These are phyloP conservation scores for Coprinellus micaceus DNA, from an alignment of 768 basidiomycete species.

Conservation along the genomic window DNA sequence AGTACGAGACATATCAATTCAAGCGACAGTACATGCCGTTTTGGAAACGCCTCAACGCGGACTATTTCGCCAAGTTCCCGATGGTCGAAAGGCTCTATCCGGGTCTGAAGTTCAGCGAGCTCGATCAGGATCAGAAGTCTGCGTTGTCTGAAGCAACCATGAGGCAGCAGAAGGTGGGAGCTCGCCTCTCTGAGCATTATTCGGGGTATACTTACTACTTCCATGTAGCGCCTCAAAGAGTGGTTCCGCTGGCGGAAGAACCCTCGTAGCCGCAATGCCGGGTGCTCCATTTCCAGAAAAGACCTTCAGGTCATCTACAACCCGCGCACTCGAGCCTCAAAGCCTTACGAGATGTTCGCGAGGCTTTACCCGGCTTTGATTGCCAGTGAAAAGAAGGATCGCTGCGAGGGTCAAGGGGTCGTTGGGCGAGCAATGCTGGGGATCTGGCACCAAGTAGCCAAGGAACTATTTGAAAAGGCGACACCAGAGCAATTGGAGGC, in stretches of 20 bases:
- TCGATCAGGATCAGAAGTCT: neutral
- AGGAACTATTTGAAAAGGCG: neutral
- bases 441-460: neutral
- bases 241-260: neutral
- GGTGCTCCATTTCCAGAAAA: neutral
- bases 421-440: neutral
- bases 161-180: neutral
- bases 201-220: neutral
- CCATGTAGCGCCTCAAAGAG: neutral
- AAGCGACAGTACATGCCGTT: neutral
- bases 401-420: neutral
- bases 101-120: neutral
- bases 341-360: neutral
- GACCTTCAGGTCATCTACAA: neutral
- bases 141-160: neutral
- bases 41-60: neutral
- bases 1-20: no score
- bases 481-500: neutral
- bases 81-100: neutral
- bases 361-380: neutral
- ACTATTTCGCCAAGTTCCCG: neutral
- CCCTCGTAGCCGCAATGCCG: neutral
- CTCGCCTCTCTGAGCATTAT: neutral
- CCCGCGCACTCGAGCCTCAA: neutral
- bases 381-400: neutral